These are phyloP conservation scores for Iris macrosiphon DNA, from an alignment of 106 monocot genomes.

Conservation along the genomic window DNA sequence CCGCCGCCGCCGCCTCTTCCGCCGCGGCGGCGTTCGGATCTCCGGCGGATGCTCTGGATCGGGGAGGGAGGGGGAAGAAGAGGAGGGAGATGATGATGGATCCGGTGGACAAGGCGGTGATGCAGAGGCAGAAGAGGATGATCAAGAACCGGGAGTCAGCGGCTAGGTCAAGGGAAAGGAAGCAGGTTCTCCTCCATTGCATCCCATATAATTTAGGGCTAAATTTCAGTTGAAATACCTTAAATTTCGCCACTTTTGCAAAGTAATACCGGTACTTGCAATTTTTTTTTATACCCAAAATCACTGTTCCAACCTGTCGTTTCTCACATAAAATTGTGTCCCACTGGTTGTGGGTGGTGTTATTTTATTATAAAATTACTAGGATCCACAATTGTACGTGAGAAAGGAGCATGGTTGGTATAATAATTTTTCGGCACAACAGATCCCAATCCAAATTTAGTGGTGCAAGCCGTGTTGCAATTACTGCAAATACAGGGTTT, in stretches of 20 bases:
- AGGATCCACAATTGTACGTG: no score
- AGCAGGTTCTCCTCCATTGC: conserved; percentile 41
- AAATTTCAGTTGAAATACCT: no score
- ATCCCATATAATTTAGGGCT: no score
- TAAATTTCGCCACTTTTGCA: neutral
- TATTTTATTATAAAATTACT: no score
- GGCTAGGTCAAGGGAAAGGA: conserved; percentile 83
- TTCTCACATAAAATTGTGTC: neutral
- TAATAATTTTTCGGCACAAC: no score
- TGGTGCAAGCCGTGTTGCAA: no score
- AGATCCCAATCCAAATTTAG: no score
- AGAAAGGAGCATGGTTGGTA: no score
- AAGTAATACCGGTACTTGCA: no score
- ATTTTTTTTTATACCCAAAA: neutral
- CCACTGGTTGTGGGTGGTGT: neutral
- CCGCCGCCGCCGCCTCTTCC: conserved; percentile 7
- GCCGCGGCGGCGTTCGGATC: conserved; percentile 8
- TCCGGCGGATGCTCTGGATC: neutral
- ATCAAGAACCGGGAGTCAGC: conserved; percentile 92
- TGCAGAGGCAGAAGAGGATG: conserved; percentile 91
- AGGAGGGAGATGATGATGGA: conserved; percentile 33
- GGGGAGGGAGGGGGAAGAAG: conserved; percentile 21
- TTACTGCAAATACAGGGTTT: no score
- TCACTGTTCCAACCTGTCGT: neutral
- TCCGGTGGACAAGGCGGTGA: conserved; percentile 36